Conservation (phyloP, 345 rosid species). For the Capsella bursapastoris region DNA sequence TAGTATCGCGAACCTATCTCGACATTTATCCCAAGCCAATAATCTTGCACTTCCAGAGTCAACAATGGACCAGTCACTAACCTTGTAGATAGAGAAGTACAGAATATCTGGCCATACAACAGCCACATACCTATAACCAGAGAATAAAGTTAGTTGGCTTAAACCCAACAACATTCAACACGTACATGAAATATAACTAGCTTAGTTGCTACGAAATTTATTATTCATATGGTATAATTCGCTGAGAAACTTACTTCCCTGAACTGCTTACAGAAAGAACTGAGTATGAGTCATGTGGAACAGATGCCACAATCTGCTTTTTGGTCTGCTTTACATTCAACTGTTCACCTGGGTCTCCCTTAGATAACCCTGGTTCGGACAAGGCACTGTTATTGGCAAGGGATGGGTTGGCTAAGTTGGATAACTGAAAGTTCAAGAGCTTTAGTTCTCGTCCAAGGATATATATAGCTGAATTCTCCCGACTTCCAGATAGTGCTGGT, state of each 20-base stretch:
- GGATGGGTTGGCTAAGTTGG: conserved; percentile 77
- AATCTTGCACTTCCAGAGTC: conserved; percentile 98
- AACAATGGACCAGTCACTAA: conserved; percentile 94
- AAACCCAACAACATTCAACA: conserved; percentile 20
- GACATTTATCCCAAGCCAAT: conserved; percentile 96
- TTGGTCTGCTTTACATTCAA: conserved; percentile 84
- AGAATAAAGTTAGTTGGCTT: conserved; percentile 33
- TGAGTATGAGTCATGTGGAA: conserved; percentile 96
- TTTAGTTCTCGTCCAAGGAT: conserved; percentile 90
- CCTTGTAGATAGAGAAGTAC: conserved; percentile 91
- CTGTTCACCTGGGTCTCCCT: conserved; percentile 77
- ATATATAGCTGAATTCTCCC: conserved; percentile 94
- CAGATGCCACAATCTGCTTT: conserved; percentile 91
- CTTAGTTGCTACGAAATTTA: not conserved
- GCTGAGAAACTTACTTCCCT: conserved; percentile 74
- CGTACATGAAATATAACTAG: conserved; percentile 2
- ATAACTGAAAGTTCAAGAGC: conserved; percentile 83
- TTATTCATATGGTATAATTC: not conserved
- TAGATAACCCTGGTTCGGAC: conserved; percentile 79
- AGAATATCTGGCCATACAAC: conserved; percentile 98
- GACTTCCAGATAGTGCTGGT: conserved; percentile 75
- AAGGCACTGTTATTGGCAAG: conserved; percentile 90
- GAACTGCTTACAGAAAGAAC: conserved; percentile 96
- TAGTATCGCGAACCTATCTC: conserved; percentile 90
- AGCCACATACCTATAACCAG: conserved; percentile 82